Conservation (phyloP, 306 rosid genomes). For the Vigna hirtella region DNA sequence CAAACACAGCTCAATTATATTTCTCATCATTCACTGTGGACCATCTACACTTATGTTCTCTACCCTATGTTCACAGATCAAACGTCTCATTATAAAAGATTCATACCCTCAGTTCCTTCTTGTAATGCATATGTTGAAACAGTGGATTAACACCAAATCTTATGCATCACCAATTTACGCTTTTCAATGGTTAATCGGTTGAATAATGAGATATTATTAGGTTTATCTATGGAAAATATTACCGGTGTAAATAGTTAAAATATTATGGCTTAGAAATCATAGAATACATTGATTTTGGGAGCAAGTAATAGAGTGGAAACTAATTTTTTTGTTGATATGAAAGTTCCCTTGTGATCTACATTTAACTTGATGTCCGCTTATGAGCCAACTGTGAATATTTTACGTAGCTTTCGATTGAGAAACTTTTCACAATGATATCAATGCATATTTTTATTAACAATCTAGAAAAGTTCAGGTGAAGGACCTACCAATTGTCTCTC, state of each 20-base stretch:
- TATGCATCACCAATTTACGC: conserved; percentile 16
- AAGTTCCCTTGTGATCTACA: not conserved
- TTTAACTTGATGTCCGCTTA: not conserved
- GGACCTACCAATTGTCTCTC: conserved; percentile 93
- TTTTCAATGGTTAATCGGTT: not conserved
- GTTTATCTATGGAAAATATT: not conserved
- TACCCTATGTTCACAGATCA: conserved; percentile 3
- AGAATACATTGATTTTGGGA: not conserved
- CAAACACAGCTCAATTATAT: conserved; percentile 29
- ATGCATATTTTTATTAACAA: conserved; percentile 13
- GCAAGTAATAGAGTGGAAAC: not conserved
- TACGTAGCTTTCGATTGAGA: not conserved
- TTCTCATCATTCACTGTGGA: conserved; percentile 19
- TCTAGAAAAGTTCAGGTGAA: conserved; percentile 20
- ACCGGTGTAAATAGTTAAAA: not conserved
- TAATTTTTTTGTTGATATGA: not conserved
- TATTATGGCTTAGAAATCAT: not conserved
- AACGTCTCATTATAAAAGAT: not conserved
- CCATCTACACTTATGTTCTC: not conserved
- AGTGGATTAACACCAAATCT: conserved; percentile 8
- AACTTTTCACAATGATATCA: not conserved
- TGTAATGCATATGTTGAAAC: not conserved
- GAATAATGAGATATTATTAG: not conserved
- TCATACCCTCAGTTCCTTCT: not conserved
- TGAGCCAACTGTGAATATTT: not conserved